Percentiles rank a stretch among this genome's conserved stretches.
These are phyloP conservation scores for Suhomyces tanzawaensis DNA, from an alignment of 805 yeast species.

Conservation along the genomic window DNA sequence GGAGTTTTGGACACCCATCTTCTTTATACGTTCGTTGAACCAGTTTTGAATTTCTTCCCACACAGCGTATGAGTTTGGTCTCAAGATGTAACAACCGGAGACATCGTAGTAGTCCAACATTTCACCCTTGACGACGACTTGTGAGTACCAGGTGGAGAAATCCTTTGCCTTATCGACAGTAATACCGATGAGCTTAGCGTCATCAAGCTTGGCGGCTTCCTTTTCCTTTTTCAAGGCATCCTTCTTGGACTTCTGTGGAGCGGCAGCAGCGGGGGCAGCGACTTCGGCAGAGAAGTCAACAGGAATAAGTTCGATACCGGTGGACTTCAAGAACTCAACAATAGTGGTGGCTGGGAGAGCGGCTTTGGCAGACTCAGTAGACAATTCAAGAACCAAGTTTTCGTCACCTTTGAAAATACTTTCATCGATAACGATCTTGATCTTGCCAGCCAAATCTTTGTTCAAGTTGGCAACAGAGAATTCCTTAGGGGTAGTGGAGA, in stretches of 20 bases:
- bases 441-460: slow-evolving; percentile 47
- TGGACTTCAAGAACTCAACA: slow-evolving; percentile 44
- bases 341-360: slow-evolving; percentile 47
- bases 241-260: slow-evolving; percentile 21
- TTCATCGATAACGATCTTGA: slow-evolving; percentile 61
- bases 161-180: slow-evolving; percentile 90
- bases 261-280: slow-evolving; percentile 32
- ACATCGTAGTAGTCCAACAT: slow-evolving; percentile 98
- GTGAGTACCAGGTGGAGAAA: slow-evolving; percentile 97
- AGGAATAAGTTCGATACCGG: slow-evolving; percentile 49
- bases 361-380: slow-evolving; percentile 54
- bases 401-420: slow-evolving; percentile 39
- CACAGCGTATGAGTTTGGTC: slow-evolving; percentile 90
- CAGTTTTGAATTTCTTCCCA: slow-evolving; percentile 94
- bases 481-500: slow-evolving; percentile 56
- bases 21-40: slow-evolving; percentile 79
- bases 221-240: slow-evolving; percentile 37
- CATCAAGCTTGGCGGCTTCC: slow-evolving; percentile 60
- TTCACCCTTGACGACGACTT: slow-evolving; percentile 93
- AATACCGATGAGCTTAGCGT: slow-evolving; percentile 91
- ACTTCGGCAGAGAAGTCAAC: slow-evolving; percentile 55
- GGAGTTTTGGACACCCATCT: slow-evolving; percentile 88
- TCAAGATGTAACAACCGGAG: slow-evolving; percentile 95
- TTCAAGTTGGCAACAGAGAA: slow-evolving; percentile 56
- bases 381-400: slow-evolving; percentile 40